Evolutionary conservation across 75 land plant species (phyloP).

Genomic region (Pinus albicaulis): DNA sequence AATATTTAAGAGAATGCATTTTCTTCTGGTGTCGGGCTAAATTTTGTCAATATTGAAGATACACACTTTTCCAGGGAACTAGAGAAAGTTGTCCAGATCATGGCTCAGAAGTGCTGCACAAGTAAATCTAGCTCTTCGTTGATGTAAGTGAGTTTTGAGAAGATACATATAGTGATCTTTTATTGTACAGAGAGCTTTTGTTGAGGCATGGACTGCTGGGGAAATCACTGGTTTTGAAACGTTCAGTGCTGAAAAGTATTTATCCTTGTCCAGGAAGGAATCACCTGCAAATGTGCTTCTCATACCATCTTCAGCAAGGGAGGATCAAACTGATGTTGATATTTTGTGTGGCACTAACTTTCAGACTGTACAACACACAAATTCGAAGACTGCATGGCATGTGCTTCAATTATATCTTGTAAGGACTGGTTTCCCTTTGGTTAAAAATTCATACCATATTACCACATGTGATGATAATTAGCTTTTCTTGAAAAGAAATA

Average conservation of each 20-base stretch:
- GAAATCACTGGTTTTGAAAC: not conserved
- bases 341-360: not conserved
- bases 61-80: slow-evolving; percentile 58
- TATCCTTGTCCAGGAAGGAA: slow-evolving; percentile 1
- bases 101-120: slow-evolving; percentile 78
- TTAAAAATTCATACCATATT: not conserved
- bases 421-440: slow-evolving; percentile 5
- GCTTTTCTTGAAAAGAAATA: not conserved
- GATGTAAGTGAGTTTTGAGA: not conserved
- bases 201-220: not conserved
- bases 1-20: not conserved
- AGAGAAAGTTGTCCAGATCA: slow-evolving; percentile 68
- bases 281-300: slow-evolving; percentile 3
- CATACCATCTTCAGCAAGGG: slow-evolving; percentile 9
- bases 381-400: slow-evolving; percentile 25
- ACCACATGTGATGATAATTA: not conserved
- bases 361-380: slow-evolving; percentile 13
- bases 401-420: slow-evolving; percentile 30
- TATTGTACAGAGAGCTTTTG: not conserved
- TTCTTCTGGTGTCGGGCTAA: slow-evolving; percentile 8
- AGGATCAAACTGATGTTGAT: slow-evolving; percentile 2
- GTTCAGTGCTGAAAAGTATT: not conserved
- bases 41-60: slow-evolving; percentile 9
- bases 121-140: slow-evolving; percentile 13
- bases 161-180: not conserved